Conservation (phyloP, 148 eudicot species). For the Dysphania ambrosioides region DNA sequence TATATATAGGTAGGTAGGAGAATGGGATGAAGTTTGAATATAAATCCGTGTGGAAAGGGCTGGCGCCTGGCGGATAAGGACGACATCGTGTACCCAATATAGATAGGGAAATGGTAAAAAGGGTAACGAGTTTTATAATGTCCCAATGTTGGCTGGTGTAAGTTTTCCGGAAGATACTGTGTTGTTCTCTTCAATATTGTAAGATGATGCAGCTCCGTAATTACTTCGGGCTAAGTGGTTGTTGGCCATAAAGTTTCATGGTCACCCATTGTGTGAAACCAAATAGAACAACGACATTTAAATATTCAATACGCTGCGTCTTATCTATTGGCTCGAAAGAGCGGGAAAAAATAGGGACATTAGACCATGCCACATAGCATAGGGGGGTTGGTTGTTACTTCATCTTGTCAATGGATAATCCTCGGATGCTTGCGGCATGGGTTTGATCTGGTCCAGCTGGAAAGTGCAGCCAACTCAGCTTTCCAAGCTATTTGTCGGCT, state of each 20-base stretch:
- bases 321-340: slow-evolving; percentile 15
- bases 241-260: slow-evolving; percentile 29
- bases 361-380: too few relatives aligned
- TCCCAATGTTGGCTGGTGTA: neutral
- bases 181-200: too few relatives aligned
- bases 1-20: slow-evolving; percentile 18
- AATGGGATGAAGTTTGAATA: neutral
- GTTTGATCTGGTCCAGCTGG: slow-evolving; percentile 21
- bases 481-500: neutral
- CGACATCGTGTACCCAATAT: neutral
- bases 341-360: too few relatives aligned
- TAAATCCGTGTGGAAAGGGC: slow-evolving; percentile 30
- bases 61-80: slow-evolving; percentile 14
- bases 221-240: slow-evolving; percentile 15
- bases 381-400: slow-evolving; percentile 5
- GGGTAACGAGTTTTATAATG: neutral
- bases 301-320: neutral
- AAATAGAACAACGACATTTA: slow-evolving; percentile 18
- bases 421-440: slow-evolving; percentile 18
- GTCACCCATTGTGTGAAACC: neutral
- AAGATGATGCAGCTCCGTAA: too few relatives aligned
- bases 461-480: neutral
- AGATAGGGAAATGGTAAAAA: neutral
- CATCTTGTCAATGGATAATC: slow-evolving; percentile 20
- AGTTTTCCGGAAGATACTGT: too few relatives aligned